Conservation (phyloP, 2,329 filamentous ascomycete species). For the Trichoderma asperellum region DNA sequence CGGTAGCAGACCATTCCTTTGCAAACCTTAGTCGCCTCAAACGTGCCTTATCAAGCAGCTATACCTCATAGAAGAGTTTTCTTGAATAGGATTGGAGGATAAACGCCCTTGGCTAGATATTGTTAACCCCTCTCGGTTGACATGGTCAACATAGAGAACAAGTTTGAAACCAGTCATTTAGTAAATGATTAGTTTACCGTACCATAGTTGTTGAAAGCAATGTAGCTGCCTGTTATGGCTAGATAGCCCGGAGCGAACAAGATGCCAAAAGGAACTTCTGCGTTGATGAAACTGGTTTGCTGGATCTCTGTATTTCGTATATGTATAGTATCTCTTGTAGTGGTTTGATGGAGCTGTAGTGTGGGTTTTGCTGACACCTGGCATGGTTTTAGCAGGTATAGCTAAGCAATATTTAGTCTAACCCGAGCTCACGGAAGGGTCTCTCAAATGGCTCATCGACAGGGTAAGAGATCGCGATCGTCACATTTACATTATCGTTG, state of each 20-base stretch:
- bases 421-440: not conserved
- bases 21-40: not conserved
- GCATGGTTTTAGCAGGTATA: not conserved
- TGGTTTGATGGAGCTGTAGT: not conserved
- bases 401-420: not conserved
- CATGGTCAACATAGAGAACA: not conserved
- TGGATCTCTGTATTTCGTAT: not conserved
- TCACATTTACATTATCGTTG: not conserved
- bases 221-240: not conserved
- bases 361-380: not conserved
- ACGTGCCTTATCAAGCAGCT: not conserved
- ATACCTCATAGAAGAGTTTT: not conserved
- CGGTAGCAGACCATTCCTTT: not conserved
- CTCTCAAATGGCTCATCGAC: not conserved
- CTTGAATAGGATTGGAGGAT: not conserved
- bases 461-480: not conserved
- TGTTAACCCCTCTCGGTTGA: not conserved
- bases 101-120: too few species aligned
- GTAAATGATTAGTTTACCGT: not conserved
- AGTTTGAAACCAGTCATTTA: not conserved
- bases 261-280: not conserved
- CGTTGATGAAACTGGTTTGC: not conserved
- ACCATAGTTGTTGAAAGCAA: not conserved
- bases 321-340: not conserved
- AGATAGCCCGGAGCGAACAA: not conserved